Percentiles rank a stretch among this genome's conserved stretches.
Conservation (phyloP, 164 flowering plant species). For the Pachysandra terminalis region DNA sequence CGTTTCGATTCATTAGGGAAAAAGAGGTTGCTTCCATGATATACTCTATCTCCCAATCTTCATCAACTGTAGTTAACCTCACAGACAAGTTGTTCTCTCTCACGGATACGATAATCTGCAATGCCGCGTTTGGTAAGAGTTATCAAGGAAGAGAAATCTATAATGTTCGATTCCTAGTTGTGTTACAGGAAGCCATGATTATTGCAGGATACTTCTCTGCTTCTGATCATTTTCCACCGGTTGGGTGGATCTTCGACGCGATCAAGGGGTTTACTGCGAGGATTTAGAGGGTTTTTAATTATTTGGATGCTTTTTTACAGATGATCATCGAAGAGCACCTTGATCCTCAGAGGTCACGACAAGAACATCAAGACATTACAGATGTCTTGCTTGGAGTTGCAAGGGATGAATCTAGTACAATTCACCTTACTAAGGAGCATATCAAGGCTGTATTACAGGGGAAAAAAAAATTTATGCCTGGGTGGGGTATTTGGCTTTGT, state of each 20-base stretch:
- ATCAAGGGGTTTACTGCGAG: not conserved
- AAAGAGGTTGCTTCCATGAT: not conserved
- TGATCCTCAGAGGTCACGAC: not conserved
- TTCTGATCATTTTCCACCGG: not conserved
- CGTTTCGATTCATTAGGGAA: not conserved
- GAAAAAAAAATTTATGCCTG: too few relatives aligned
- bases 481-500: too few relatives aligned
- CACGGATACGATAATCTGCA: not conserved
- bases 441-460: not conserved
- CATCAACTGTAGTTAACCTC: not conserved
- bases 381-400: slow-evolving; percentile 4
- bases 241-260: slow-evolving; percentile 6
- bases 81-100: not conserved
- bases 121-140: slow-evolving; percentile 8
- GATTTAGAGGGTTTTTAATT: not conserved
- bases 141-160: not conserved
- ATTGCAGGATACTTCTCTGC: not conserved
- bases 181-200: not conserved
- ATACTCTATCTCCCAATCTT: not conserved
- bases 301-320: slow-evolving; percentile 4
- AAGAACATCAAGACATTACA: not conserved
- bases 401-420: not conserved
- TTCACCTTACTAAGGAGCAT: not conserved
- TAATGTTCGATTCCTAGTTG: not conserved
- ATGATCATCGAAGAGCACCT: slow-evolving; percentile 4